These are phyloP conservation scores for Akanthomyces dipterigenus DNA, from an alignment of 2,329 filamentous ascomycete genomes.

Conservation along the genomic window DNA sequence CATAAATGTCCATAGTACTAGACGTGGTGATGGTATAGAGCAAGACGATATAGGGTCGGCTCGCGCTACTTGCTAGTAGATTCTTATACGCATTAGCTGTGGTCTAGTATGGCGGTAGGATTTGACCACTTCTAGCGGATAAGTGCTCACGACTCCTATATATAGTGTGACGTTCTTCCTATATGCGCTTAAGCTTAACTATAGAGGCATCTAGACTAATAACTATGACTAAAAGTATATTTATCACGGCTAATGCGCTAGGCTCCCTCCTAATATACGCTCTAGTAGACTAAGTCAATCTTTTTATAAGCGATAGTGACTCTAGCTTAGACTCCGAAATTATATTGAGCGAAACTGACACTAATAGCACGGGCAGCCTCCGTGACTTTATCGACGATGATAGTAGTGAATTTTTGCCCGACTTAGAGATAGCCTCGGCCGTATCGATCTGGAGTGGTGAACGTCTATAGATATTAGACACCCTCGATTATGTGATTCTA, in stretches of 20 bases:
- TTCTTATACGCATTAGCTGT: not conserved
- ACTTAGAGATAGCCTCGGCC: not conserved
- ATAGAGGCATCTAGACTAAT: not conserved
- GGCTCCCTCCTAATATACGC: not conserved
- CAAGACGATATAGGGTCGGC: not conserved
- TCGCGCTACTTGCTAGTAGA: not conserved
- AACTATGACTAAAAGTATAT: not conserved
- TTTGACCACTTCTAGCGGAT: not conserved
- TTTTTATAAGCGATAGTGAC: not conserved
- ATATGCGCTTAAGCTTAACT: not conserved
- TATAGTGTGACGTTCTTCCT: not conserved
- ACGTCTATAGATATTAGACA: not conserved
- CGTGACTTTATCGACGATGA: not conserved
- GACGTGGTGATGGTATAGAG: not conserved
- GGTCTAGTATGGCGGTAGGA: not conserved
- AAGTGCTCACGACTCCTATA: not conserved
- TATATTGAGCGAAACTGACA: not conserved
- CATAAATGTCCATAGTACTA: not conserved
- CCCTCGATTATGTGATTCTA: not conserved
- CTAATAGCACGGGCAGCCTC: not conserved
- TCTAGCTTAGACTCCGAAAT: not conserved
- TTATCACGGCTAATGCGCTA: not conserved
- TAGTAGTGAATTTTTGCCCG: not conserved
- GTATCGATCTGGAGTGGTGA: not conserved
- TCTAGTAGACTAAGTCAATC: not conserved